Base-by-base conservation (phyloP, 768 basidiomycete species). In the Trametes cingulata region DNA sequence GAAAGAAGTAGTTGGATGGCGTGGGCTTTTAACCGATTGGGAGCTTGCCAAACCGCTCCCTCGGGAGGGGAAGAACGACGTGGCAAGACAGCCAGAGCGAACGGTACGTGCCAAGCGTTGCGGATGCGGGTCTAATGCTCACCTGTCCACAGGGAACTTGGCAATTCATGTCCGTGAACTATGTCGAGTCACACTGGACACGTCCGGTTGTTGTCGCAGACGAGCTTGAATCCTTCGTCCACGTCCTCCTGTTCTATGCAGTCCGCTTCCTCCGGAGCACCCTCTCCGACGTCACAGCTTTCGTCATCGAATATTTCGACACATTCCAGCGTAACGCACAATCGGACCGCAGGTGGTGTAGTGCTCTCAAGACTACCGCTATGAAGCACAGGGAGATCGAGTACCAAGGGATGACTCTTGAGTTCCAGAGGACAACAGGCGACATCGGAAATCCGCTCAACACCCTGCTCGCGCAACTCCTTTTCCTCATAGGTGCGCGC, bases 1-100 rank as follows among this genome's bases (percentile, higher is more conserved):
- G 35, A 49, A 17, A 39, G 12, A 24, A 6, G 10, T 15, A 10
- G 56, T 57, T 17, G 37, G 17, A 10, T 57, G 56, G 56, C 7
- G 13, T 15, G 56, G 56, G 9, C 8, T 57, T 4, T 15, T 57
- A 47, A 57, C 45, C 6, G 56, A 57, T 19, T 57, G 56, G 56
- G 46, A 57, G n/a, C 17, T 57, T 6, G 45, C 47, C 3, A 57
- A 49, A 33, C 17, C 15, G 22, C 37, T 57, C 17, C 27, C 56
- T 6, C 15, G 25, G 20, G 46, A 47, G 12, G 24, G 10, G 24
- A 12, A 37, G 13, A 14, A 10, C 2, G 25, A 50, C 17, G 6
- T 24, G 6, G 25, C 42, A 6, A 10, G 42, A 19, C 52, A 54
- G 40, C 42, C 56, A 3, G 56, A 57, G 19, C 20, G 56, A 7